Conservation (phyloP, 2,329 filamentous ascomycete species). For the Didymella pomorum region DNA sequence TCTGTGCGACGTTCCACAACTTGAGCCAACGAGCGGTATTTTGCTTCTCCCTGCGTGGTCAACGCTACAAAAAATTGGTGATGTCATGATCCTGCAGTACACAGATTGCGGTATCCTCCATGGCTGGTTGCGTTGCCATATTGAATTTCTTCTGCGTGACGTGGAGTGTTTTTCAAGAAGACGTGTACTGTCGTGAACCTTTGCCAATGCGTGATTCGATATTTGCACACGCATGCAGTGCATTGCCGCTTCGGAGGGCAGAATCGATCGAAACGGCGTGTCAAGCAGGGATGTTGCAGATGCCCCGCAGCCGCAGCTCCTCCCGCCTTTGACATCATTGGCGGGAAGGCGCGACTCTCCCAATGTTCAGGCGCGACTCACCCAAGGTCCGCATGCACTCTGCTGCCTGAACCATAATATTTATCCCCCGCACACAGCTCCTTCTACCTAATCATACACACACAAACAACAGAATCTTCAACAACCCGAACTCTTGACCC, state of each 20-base stretch:
- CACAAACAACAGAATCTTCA: conserved; percentile 2
- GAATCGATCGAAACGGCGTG: conserved; percentile 17
- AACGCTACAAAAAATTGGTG: conserved; percentile 1
- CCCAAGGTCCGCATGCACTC: neutral
- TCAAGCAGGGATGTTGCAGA: conserved; percentile 5
- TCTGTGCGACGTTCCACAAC: conserved; percentile 15
- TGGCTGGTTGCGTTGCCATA: neutral
- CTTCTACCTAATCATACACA: neutral
- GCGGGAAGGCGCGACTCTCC: neutral
- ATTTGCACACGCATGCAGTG: conserved; percentile 5
- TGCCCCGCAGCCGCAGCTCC: conserved; percentile 20
- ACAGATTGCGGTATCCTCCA: neutral
- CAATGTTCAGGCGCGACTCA: neutral
- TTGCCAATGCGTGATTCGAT: conserved; percentile 7
- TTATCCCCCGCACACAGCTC: neutral
- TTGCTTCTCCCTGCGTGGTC: conserved; percentile 7
- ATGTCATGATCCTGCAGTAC: conserved; percentile 15
- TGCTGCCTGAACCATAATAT: conserved; percentile 10
- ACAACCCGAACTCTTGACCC: neutral
- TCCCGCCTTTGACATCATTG: conserved; percentile 35
- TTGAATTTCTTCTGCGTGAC: neutral
- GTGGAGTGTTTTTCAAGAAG: neutral
- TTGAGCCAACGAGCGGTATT: neutral
- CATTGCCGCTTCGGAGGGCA: neutral
- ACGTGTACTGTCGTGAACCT: neutral